Percentiles rank a stretch among this genome's conserved stretches.
Evolutionary conservation across 1,284 basidiomycete species (phyloP).

Genomic region (Pseudozyma tsukubaensis): DNA sequence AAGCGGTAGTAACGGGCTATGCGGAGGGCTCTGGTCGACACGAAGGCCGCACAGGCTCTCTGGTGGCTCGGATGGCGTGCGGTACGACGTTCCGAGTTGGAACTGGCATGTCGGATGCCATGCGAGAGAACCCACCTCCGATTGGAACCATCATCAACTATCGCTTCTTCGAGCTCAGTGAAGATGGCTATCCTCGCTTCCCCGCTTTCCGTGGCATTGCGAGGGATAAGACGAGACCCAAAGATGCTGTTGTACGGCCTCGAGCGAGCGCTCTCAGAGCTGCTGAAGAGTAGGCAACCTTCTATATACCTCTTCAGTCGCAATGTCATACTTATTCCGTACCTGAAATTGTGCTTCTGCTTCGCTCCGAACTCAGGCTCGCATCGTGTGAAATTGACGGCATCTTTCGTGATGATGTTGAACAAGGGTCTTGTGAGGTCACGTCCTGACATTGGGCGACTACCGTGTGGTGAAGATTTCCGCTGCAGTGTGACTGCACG

Average conservation of each 20-base stretch:
- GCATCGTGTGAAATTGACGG: too few species aligned
- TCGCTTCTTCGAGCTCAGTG: conserved; percentile 77
- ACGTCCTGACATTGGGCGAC: too few species aligned
- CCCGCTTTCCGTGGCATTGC: conserved; percentile 75
- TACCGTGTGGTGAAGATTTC: neutral
- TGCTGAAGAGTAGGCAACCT: conserved; percentile 1
- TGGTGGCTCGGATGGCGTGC: conserved; percentile 76
- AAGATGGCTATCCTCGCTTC: conserved; percentile 73
- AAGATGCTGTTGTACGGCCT: conserved; percentile 53
- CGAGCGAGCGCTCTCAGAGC: conserved; percentile 15
- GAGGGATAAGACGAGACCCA: conserved; percentile 47
- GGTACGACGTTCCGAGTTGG: conserved; percentile 71
- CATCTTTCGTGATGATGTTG: too few species aligned
- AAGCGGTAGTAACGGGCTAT: conserved; percentile 76
- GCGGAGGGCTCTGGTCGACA: conserved; percentile 74
- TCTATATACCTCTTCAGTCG: too few species aligned
- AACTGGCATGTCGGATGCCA: conserved; percentile 58
- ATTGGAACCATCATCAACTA: conserved; percentile 75
- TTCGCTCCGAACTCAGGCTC: too few species aligned
- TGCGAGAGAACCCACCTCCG: conserved; percentile 67
- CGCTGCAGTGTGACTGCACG: conserved; percentile 22
- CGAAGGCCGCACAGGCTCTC: conserved; percentile 73
- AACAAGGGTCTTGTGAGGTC: too few species aligned
- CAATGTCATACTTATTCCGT: too few species aligned
- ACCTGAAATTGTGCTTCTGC: too few species aligned